Evolutionary conservation across 495 filamentous ascomycete species (phyloP), one percentile per base, ranked within the genome.

Genomic region (Extremus antarcticus): DNA sequence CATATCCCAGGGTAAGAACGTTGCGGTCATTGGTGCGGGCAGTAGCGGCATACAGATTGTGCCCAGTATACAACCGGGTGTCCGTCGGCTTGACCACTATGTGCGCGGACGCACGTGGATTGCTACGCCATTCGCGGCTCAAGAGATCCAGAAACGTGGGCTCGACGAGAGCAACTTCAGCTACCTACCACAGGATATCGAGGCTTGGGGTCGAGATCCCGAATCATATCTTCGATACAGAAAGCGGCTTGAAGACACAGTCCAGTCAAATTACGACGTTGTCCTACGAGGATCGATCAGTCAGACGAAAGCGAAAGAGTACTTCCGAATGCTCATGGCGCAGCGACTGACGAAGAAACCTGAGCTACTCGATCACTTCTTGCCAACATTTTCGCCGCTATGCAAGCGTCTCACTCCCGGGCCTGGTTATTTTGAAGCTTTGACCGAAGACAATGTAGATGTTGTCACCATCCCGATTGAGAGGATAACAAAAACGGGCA

Each of bases 351-450:
- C 43, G 32, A 54, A 45, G 38, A 59, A 59, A 23, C 67, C 67
- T 1, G 47, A 67, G 32, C 63, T 66, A 39, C 58, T 58, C 49
- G 58, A 68, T 7, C 47, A 49, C 20, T 56, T 70, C 2, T 58
- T 65, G 10, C 68, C 68, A 3, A 45, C 43, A 11, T 71, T 71
- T 39, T 52, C 63, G 7, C 65, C 63, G 0, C 65, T 66, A 1
- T 70, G 68, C 46, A 35, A 66, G 35, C 51, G 68, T n/a, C 51
- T 70, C 25, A 70, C 68, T 0, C 68, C 68, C 17, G 68, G 68
- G 0, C 65, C 66, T 9, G 66, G 68, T 10, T 70, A 64, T 48
- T 57, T 70, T 2, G 68, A 68, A 50, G 68, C 68, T 9, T 51
- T 68, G 24, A 57, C 53, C 3, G 55, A 70, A 46, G 60, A 63